A percentile compares a stretch with the other conserved stretches of the same genome.
These are phyloP conservation scores for Phalaenopsis hybrid DNA, from an alignment of 116 monocot species.

Conservation along the genomic window DNA sequence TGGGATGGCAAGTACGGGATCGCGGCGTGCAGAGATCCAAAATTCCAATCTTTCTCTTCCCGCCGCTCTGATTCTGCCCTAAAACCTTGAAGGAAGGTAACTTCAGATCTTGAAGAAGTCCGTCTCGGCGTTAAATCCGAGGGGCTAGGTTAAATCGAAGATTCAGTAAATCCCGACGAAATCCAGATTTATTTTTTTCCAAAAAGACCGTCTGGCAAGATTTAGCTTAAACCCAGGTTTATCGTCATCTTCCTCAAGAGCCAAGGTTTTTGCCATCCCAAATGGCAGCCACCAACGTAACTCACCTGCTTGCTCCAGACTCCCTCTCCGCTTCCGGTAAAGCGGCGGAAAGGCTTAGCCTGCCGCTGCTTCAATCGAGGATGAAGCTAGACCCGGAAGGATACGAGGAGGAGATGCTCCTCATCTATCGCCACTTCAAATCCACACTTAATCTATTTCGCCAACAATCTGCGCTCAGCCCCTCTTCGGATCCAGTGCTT, in stretches of 20 bases:
- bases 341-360: constrained; percentile 33
- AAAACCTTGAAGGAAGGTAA: no score
- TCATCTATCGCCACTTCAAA: constrained; percentile 66
- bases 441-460: constrained; percentile 69
- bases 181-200: no score
- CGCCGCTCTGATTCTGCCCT: no score
- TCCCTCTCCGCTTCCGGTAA: constrained; percentile 53
- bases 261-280: background rate
- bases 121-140: no score
- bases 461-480: constrained; percentile 40
- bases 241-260: background rate
- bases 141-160: no score
- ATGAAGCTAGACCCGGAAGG: constrained; percentile 91
- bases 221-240: no score
- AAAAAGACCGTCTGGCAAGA: no score
- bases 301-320: constrained; percentile 37
- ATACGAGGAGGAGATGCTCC: constrained; percentile 63
- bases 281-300: constrained; percentile 2
- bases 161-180: no score
- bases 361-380: constrained; percentile 79
- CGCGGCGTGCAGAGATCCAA: no score
- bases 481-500: constrained; percentile 40
- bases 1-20: no score
- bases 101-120: no score
- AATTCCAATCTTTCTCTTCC: no score